A percentile compares a stretch with the other conserved stretches of the same genome.
Evolutionary conservation across 176 grass and related monocot genomes (phyloP).

Genomic region (Triticum urartu): DNA sequence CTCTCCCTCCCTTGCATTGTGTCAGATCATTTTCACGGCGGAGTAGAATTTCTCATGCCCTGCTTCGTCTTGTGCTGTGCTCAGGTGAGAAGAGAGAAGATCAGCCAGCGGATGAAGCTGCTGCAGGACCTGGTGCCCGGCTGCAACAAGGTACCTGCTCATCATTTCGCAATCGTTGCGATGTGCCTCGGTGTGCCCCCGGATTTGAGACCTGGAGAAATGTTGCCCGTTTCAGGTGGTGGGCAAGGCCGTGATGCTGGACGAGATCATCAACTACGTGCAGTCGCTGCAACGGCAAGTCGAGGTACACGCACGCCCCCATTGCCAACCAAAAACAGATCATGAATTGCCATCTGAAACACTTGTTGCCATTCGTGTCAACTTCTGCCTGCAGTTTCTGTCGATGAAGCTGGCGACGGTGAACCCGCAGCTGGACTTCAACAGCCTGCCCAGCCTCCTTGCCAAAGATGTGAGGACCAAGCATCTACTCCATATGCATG

Average conservation of each 20-base stretch:
- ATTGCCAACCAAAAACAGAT: slow-evolving; percentile 7
- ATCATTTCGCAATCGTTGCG: neutral
- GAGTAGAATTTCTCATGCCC: slow-evolving; percentile 2
- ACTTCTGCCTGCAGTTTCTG: slow-evolving; percentile 80
- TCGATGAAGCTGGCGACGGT: slow-evolving; percentile 99
- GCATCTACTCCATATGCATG: neutral
- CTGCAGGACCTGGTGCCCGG: slow-evolving; percentile 98
- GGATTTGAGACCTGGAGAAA: slow-evolving; percentile 36
- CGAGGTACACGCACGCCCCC: slow-evolving; percentile 56
- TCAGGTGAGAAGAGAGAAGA: slow-evolving; percentile 98
- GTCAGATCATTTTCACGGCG: neutral
- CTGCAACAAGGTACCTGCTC: slow-evolving; percentile 73
- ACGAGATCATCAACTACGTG: slow-evolving; percentile 99
- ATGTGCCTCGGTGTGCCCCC: slow-evolving; percentile 23
- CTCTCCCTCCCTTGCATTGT: neutral
- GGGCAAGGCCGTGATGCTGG: slow-evolving; percentile 98
- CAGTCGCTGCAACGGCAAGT: slow-evolving; percentile 99
- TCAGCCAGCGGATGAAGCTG: slow-evolving; percentile 97
- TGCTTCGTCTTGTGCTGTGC: neutral
- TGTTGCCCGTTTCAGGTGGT: slow-evolving; percentile 76
- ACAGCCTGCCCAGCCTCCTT: slow-evolving; percentile 82
- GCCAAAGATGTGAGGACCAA: slow-evolving; percentile 83
- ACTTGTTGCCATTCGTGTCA: slow-evolving; percentile 12
- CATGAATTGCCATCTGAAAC: slow-evolving; percentile 41
- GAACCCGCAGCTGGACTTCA: slow-evolving; percentile 95